Conservation (phyloP, 148 eudicot species). For the Suaeda aralocaspica region DNA sequence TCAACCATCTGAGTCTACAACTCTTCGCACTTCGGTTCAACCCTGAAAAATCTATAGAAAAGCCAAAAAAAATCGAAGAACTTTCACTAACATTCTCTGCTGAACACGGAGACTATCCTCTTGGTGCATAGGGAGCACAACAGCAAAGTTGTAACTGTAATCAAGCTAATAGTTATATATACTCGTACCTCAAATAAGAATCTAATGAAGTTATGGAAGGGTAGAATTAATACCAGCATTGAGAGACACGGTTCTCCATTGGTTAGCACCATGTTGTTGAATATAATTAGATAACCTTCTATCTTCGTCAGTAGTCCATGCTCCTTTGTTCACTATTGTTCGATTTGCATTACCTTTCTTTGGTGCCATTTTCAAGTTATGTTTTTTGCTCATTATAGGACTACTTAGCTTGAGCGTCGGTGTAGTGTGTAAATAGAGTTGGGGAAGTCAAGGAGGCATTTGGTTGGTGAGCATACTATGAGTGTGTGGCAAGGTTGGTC, state of each 20-base stretch:
- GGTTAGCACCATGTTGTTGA: conserved; percentile 46
- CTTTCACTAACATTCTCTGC: too few relatives aligned
- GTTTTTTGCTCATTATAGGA: background rate
- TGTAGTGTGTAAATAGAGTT: background rate
- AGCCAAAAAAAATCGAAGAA: too few relatives aligned
- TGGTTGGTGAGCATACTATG: background rate
- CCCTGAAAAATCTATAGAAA: conserved; percentile 31
- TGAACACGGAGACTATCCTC: background rate
- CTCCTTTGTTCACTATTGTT: conserved; percentile 48
- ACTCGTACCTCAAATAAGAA: background rate
- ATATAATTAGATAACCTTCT: conserved; percentile 41
- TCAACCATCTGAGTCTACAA: conserved; percentile 78
- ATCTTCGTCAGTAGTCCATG: conserved; percentile 76
- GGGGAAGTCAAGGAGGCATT: background rate
- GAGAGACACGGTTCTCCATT: conserved; percentile 52
- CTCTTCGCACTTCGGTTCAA: conserved; percentile 64
- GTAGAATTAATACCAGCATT: conserved; percentile 41
- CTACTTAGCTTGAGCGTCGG: background rate
- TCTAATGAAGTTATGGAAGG: background rate
- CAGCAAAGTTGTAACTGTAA: too few relatives aligned
- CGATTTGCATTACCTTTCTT: conserved; percentile 6
- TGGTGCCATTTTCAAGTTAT: conserved; percentile 18
- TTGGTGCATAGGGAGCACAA: too few relatives aligned
- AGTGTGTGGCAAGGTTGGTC: background rate
- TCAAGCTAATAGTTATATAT: background rate